phyloP scores from a whole-genome alignment of 2,329 filamentous ascomycete species.

The Penicillium sp. region DNA sequence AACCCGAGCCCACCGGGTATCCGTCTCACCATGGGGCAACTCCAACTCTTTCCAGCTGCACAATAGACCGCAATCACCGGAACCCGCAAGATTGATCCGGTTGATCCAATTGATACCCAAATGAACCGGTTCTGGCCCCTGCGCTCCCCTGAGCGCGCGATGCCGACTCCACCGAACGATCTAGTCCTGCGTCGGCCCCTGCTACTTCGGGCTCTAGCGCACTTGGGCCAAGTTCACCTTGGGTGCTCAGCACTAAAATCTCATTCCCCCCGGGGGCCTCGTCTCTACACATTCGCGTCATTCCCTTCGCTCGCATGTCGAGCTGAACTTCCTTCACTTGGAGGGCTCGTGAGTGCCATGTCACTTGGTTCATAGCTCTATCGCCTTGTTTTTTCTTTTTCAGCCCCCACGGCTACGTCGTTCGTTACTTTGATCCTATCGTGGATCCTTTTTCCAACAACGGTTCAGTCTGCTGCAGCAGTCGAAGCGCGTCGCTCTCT shows the following conservation, averaged over 20 bases:
- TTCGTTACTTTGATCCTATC: conserved; percentile 8
- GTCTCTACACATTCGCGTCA: background rate
- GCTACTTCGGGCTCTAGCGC: conserved; percentile 15
- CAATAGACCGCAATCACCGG: too few relatives aligned
- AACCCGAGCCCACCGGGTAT: too few relatives aligned
- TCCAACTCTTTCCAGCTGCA: too few relatives aligned
- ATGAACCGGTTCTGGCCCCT: too few relatives aligned
- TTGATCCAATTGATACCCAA: too few relatives aligned
- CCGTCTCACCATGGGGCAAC: too few relatives aligned
- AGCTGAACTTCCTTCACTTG: background rate
- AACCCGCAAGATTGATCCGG: too few relatives aligned
- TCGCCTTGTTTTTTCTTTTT: conserved; percentile 5
- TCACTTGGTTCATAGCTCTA: conserved; percentile 3
- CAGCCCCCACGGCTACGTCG: conserved; percentile 11
- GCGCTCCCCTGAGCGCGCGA: background rate
- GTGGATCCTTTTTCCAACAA: conserved; percentile 6
- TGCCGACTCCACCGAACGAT: conserved; percentile 23
- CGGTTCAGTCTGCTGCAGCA: conserved; percentile 3
- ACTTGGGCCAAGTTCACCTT: conserved; percentile 16
- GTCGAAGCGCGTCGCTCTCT: conserved; percentile 5
- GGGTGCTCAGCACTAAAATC: conserved; percentile 1
- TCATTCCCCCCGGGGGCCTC: background rate
- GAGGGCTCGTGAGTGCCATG: conserved; percentile 8
- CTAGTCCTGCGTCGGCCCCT: conserved; percentile 18
- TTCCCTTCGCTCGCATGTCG: background rate